Evolutionary conservation across 768 basidiomycete genomes (phyloP), one percentile per base, ranked within the genome.

Genomic region (Mrakia gelida): DNA sequence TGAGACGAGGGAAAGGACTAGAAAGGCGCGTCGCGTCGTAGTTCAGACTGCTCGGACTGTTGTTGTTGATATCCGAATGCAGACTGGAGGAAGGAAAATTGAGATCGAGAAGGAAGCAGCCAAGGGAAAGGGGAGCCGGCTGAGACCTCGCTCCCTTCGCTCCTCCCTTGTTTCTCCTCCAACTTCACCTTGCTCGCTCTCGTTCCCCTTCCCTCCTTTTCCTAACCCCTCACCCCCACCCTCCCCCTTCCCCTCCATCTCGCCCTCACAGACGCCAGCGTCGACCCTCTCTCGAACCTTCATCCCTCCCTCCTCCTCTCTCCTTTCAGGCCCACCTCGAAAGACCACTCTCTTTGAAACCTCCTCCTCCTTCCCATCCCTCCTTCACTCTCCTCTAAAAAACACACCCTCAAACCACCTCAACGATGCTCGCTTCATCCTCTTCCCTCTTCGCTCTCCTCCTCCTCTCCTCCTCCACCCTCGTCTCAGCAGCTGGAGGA

Each of bases 401-500:
- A n/a, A n/a, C n/a, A n/a, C n/a, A n/a, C n/a, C n/a, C n/a, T n/a
- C n/a, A n/a, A 5, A 21, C 43, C 38, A 16, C 71, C 65, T 52
- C 73, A 45, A 28, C 38, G 34, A 63, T 52, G 61, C 61, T 65
- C 61, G 7, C 63, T 26, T 15, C 45, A 2, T 16, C 65, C 49
- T 5, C 65, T 5, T 56, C 54, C 70, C 5, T 71, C 43, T 34
- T 61, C 28, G 45, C 70, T 11, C 70, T 77, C 70, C 32, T 77
- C 70, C 76, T 72, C 59, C 59, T 56, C 54, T 32, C 56, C 32
- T 16, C 59, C 30, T 38, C 54, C 70, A 13, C 70, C 23, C 26
- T 59, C 70, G 76, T 68, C 70, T 70, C 76, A 6, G 68, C 76
- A 9, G 67, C 76, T 5, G 52, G 41, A 16, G 28, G 34, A 2